Conservation (phyloP, 2,329 filamentous ascomycete species). For the Blumeriella jaapii region DNA sequence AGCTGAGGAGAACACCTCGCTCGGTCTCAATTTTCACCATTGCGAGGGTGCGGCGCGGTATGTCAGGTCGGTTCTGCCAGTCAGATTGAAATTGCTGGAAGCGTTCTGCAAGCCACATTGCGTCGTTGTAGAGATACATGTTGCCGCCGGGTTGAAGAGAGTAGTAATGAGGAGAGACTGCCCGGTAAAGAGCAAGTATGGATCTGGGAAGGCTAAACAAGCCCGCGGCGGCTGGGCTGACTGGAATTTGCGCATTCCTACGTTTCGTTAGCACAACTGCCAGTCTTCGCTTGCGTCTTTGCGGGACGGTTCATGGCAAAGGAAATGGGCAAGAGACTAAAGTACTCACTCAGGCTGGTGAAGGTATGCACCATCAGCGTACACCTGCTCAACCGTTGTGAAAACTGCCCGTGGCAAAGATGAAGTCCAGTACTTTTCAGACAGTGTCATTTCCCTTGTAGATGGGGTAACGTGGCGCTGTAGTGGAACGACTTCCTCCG, state of each 20-base stretch:
- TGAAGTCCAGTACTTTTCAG: slow-evolving; percentile 80
- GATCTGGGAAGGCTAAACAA: slow-evolving; percentile 63
- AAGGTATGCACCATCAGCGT: slow-evolving; percentile 50
- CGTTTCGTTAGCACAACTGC: slow-evolving; percentile 9
- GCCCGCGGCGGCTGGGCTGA: slow-evolving; percentile 55
- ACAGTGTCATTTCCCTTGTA: slow-evolving; percentile 55
- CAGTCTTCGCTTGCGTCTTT: neutral
- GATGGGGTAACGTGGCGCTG: slow-evolving; percentile 5
- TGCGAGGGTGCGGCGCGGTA: slow-evolving; percentile 37
- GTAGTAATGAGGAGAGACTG: slow-evolving; percentile 66
- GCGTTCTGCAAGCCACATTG: slow-evolving; percentile 49
- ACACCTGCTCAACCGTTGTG: slow-evolving; percentile 46
- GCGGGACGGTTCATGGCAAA: neutral
- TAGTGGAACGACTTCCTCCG: neutral
- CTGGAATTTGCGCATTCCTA: slow-evolving; percentile 38
- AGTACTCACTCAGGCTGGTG: slow-evolving; percentile 35
- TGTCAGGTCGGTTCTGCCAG: slow-evolving; percentile 44
- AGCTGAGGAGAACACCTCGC: slow-evolving; percentile 44
- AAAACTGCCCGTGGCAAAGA: slow-evolving; percentile 74
- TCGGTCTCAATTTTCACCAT: slow-evolving; percentile 50
- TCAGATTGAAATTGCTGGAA: slow-evolving; percentile 36
- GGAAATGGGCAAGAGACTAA: neutral
- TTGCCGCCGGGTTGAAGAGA: slow-evolving; percentile 47
- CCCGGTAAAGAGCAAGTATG: slow-evolving; percentile 66
- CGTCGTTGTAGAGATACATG: slow-evolving; percentile 60